Evolutionary conservation across 495 filamentous ascomycete species (phyloP).

Genomic region (Penicillium paxilli): DNA sequence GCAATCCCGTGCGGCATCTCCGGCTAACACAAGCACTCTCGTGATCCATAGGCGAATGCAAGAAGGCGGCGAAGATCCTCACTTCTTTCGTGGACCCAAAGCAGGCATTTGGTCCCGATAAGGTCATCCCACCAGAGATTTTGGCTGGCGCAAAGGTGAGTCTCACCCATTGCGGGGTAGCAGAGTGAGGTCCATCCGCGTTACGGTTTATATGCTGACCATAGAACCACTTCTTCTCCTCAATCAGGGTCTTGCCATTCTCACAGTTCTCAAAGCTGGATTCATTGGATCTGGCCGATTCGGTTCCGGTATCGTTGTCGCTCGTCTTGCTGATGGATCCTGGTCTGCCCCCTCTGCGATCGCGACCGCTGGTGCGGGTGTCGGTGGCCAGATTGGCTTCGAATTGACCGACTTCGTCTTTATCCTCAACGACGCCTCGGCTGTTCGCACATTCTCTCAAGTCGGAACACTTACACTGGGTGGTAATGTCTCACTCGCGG

Average conservation of each 20-base stretch:
- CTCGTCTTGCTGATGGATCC: conserved; percentile 82
- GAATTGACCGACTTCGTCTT: conserved; percentile 99
- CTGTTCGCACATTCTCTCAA: conserved; percentile 94
- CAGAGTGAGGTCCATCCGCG: not conserved
- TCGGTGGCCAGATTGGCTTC: conserved; percentile 96
- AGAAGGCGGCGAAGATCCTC: conserved; percentile 89
- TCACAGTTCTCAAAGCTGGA: conserved; percentile 94
- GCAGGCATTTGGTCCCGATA: conserved; percentile 94
- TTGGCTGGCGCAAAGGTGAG: conserved; percentile 88
- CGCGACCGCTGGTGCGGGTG: conserved; percentile 84
- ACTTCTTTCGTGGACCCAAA: conserved; percentile 91
- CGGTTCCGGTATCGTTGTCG: conserved; percentile 91
- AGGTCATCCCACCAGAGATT: conserved; percentile 91
- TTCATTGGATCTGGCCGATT: conserved; percentile 92
- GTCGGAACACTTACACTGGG: conserved; percentile 86
- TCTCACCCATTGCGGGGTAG: conserved; percentile 4
- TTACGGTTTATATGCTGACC: conserved; percentile 9
- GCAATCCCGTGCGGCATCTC: conserved; percentile 32
- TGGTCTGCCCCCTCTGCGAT: conserved; percentile 97
- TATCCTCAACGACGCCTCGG: conserved; percentile 90
- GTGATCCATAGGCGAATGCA: conserved; percentile 69
- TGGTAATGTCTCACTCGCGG: conserved; percentile 94
- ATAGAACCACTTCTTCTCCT: conserved; percentile 4
- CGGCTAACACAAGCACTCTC: conserved; percentile 20
- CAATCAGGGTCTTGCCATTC: conserved; percentile 81